Base-by-base conservation (phyloP, 371 early-diverging fungal species). In the Circinella umbellata region DNA sequence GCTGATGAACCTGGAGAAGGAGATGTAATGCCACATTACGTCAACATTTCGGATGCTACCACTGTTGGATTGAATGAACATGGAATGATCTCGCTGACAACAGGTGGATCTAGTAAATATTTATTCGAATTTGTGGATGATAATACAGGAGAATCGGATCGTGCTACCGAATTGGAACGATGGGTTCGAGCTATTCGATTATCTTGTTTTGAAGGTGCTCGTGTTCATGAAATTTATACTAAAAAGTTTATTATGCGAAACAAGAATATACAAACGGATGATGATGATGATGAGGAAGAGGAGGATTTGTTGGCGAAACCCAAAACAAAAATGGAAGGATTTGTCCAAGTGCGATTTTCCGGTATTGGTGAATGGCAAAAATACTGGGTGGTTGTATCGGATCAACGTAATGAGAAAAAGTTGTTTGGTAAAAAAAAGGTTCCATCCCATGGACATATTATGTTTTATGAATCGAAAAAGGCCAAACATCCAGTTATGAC, bases 151-250 rank as follows among this genome's bases (percentile, higher is more conserved):
- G 81, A 90, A 2, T 17, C 47, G 17, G 57, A 57, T 57, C 57
- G 57, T 34, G 27, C 18, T 34, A 27, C 57, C 18, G 57, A 57
- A 57, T n/a, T 57, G 13, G 57, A 57, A 34, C 20, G 35, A 18
- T 92, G 92, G 92, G 85, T 91, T n/a, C 80, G 84, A 46, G 88
- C 90, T 11, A 80, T 92, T 67, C 89, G 94, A 3, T 80, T 94
- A n/a, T 86, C 92, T 20, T 91, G 92, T 66, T 94, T 88, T 71
- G 95, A 94, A 73, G 83, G 84, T 18, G 75, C 92, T 14, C 83
- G 89, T 49, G 79, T 94, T 15, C 89, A 92, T 64, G 92, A 93
- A 75, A 87, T 89, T 64, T 93, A 92, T 70, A 92, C 94, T 6
- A 77, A 84, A n/a, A 82, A 82, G 1, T 77, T 93, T 20, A 67